These are phyloP conservation scores for Phytophthora crassamura DNA, from an alignment of 352 stramenopile genomes.

Conservation along the genomic window DNA sequence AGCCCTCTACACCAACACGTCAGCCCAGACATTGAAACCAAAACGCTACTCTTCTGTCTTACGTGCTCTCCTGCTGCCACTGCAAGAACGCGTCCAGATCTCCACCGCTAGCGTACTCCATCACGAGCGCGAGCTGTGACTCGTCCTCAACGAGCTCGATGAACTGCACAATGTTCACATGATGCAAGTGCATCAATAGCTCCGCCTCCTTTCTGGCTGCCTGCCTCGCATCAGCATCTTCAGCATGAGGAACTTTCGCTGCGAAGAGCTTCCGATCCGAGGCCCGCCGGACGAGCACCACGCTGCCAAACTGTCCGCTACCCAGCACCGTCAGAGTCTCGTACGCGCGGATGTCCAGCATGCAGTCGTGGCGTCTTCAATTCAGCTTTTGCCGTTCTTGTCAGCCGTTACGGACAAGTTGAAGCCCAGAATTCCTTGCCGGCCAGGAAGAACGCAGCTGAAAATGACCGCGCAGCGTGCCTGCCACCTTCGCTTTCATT, in stretches of 20 bases:
- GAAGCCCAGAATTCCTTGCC: slow-evolving; percentile 5
- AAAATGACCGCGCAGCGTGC: slow-evolving; percentile 25
- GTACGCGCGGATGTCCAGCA: slow-evolving; percentile 47
- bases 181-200: slow-evolving; percentile 51
- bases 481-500: slow-evolving; percentile 21
- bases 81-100: slow-evolving; percentile 64
- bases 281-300: slow-evolving; percentile 52
- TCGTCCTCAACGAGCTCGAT: slow-evolving; percentile 49
- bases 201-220: slow-evolving; percentile 50
- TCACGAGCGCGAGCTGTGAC: slow-evolving; percentile 58
- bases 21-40: neutral
- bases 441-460: neutral
- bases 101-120: slow-evolving; percentile 77
- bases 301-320: slow-evolving; percentile 64
- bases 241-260: slow-evolving; percentile 48
- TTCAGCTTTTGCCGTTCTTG: neutral
- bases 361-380: slow-evolving; percentile 2
- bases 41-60: slow-evolving; percentile 3
- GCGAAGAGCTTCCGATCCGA: slow-evolving; percentile 53
- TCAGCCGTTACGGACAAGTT: slow-evolving; percentile 17
- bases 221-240: slow-evolving; percentile 18
- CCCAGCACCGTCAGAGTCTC: slow-evolving; percentile 55
- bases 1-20: slow-evolving; percentile 16
- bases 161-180: slow-evolving; percentile 75
- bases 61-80: slow-evolving; percentile 29